Evolutionary conservation across 495 filamentous ascomycete species (phyloP), one percentile per base, ranked within the genome.

Genomic region (Aspergillus indologenus): DNA sequence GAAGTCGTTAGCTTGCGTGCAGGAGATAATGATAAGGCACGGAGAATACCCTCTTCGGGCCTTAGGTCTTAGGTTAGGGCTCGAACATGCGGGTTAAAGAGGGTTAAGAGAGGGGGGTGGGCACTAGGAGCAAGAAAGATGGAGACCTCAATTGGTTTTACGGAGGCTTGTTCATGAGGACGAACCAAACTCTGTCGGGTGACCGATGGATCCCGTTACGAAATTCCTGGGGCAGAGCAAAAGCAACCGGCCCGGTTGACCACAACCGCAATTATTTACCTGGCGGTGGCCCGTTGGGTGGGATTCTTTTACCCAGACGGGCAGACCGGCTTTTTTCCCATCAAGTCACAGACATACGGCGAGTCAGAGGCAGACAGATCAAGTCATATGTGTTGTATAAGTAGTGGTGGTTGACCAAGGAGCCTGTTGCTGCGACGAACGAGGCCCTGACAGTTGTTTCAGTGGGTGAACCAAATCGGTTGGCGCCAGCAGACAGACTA

Each of bases 161-260:
- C 34, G 34, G 34, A 34, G 26, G 17, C 20, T 20, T 54, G 40
- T 55, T 52, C 40, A 42, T 44, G 44, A 47, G 47, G 49, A 57
- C 54, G 26, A 43, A 45, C 29, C 47, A 55, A 57, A 58, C 60
- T 62, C 52, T 60, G 49, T 54, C 52, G 26, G 40, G 20, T 34
- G 53, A 43, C 26, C 48, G 53, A 57, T 61, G 58, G 58, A 64
- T 64, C 58, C 58, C 54, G 44, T 64, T 64, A 64, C 58, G 62
- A 64, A 64, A 64, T 54, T 43, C 53, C 53, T 56, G 53, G 59
- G 59, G 59, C 53, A 56, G 53, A n/a, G n/a, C n/a, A n/a, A 42
- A 20, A 54, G 7, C 23, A 51, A 51, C 59, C 59, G 59, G 53
- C 17, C 59, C 59, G 59, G 59, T 40, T 56, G 50, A 57, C 22